phyloP scores from a whole-genome alignment of 179 eudicot genomes.

The Silene coronaria region DNA sequence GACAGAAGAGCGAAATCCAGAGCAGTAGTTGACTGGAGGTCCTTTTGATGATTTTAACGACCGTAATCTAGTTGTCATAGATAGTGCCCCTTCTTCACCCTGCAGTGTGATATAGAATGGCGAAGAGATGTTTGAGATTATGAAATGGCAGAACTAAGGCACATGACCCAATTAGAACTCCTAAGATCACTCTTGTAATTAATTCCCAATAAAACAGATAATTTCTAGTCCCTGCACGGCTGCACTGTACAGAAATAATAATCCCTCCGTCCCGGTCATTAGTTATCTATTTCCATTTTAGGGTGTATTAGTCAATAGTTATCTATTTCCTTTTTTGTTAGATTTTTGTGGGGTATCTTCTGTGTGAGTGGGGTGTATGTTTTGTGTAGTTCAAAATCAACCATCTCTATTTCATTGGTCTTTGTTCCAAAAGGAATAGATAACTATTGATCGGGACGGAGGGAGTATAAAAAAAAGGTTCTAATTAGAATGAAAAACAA shows the following conservation, averaged over 20 bases:
- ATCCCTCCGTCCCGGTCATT: no score
- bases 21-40: conserved; percentile 91
- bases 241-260: not conserved
- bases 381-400: no score
- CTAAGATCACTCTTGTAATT: no score
- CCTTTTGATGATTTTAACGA: conserved; percentile 72
- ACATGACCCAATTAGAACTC: not conserved
- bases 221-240: not conserved
- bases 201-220: not conserved
- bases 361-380: no score
- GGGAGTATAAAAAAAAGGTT: not conserved
- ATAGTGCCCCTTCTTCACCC: conserved; percentile 99
- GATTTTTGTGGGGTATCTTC: no score
- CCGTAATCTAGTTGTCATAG: conserved; percentile 80
- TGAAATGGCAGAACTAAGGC: not conserved
- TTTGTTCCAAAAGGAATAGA: no score
- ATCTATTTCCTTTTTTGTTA: no score
- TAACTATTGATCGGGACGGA: no score
- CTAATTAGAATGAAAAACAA: not conserved
- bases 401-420: no score
- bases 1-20: conserved; percentile 79
- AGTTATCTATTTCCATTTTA: no score
- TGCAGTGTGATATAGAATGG: conserved; percentile 25
- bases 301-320: no score
- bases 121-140: not conserved